Base-by-base conservation (phyloP, 2,329 filamentous ascomycete genomes). In the Alternaria brassicicola region DNA sequence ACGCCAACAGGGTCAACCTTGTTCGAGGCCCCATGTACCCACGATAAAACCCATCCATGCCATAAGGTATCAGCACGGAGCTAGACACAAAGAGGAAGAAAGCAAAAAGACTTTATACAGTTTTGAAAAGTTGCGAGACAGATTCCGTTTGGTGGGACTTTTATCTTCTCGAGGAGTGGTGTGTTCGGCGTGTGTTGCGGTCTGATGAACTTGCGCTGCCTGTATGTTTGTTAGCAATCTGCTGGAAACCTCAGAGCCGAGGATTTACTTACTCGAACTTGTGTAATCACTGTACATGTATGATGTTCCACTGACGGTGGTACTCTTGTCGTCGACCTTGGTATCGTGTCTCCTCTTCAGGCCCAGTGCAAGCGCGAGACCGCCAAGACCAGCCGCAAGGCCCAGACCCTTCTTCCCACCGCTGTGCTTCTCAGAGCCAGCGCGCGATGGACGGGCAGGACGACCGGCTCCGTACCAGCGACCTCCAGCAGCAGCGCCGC, bases 401-500 rank as follows among this genome's bases (percentile, higher is more conserved):
- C 79, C 80, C 33, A 75, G 66, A 26, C 70, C 59, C 58, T 71
- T 71, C 49, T 76, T 75, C 26, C 75, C 59, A 28, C 76, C 70
- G 25, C 68, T 68, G 55, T 76, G 72, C 62, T 76, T 78, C 62
- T 70, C 68, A 47, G 72, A 64, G 35, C 55, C 55, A 4, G 72
- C 69, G 8, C 78, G 75, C 41, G 65, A 67, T 42, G 76, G 69
- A 59, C 76, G 69, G 54, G 71, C 55, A 62, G 76, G 75, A 47
- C 66, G 61, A 35, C 69, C 67, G 13, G 78, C 73, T 46, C 81
- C 81, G 55, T 83, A 81, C 81, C 81, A 83, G 21, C 80, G 81
- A 65, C 83, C 79, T 35, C 82, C 81, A 26, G 82, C 79, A 31
- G 80, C 78, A 23, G 82, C 85, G 53, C 85, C 87, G 83, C 86